Conservation (phyloP, 2,329 filamentous ascomycete species). For the Ophiosphaerella herpotricha region DNA sequence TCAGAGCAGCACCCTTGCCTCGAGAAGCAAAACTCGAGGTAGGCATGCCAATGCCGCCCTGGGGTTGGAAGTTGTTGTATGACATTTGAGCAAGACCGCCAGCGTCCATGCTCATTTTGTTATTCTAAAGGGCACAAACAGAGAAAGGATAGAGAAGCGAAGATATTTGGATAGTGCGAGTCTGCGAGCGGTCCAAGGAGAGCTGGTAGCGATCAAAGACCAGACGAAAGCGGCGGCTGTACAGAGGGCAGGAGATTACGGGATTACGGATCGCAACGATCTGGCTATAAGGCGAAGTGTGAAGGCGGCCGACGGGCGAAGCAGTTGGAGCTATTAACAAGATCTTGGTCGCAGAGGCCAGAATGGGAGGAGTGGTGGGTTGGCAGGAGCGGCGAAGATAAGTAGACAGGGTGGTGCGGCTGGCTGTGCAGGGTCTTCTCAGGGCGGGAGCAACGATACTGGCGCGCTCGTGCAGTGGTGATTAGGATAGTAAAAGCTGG, state of each 20-base stretch:
- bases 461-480: conserved; percentile 38
- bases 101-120: conserved; percentile 75
- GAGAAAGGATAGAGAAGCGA: conserved; percentile 43
- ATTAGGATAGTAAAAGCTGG: conserved; percentile 38
- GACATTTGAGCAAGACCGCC: conserved; percentile 99
- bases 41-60: conserved; percentile 72
- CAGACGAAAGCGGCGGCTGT: conserved; percentile 14
- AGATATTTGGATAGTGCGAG: conserved; percentile 18
- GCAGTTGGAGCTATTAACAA: conserved; percentile 46
- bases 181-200: conserved; percentile 26
- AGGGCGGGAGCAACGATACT: conserved; percentile 43
- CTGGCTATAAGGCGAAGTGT: conserved; percentile 30
- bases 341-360: conserved; percentile 22
- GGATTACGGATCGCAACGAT: conserved; percentile 48
- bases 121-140: conserved; percentile 32
- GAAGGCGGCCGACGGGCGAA: conserved; percentile 45
- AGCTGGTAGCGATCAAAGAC: conserved; percentile 15
- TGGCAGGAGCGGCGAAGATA: conserved; percentile 14
- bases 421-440: conserved; percentile 16
- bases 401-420: background rate
- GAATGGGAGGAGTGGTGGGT: conserved; percentile 3
- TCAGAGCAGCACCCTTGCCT: conserved; percentile 82
- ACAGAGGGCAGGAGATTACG: conserved; percentile 40
- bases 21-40: conserved; percentile 83
- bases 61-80: conserved; percentile 72